These are phyloP conservation scores for Arthrocladium fulminans DNA, from an alignment of 2,329 filamentous ascomycete genomes.

Conservation along the genomic window DNA sequence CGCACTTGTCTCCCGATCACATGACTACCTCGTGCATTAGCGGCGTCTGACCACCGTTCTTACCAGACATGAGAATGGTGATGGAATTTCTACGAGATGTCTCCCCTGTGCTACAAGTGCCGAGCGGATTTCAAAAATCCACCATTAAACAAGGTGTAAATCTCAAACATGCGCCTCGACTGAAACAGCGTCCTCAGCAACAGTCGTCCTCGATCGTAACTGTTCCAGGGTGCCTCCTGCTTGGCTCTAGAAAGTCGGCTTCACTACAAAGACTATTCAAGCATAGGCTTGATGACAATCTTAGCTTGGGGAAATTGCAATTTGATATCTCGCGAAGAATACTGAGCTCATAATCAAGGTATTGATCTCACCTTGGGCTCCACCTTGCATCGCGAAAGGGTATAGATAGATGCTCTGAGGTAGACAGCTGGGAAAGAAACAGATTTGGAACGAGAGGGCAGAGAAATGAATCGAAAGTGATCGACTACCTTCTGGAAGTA, in stretches of 20 bases:
- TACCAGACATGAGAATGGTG: too few relatives aligned
- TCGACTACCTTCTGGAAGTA: too few relatives aligned
- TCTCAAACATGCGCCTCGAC: conserved; percentile 6
- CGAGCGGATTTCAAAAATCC: not conserved
- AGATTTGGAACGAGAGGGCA: too few relatives aligned
- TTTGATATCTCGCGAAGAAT: conserved; percentile 44
- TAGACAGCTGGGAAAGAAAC: not conserved
- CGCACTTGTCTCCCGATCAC: too few relatives aligned
- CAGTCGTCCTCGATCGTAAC: conserved; percentile 1
- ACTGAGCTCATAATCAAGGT: conserved; percentile 46
- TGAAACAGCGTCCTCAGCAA: conserved; percentile 5
- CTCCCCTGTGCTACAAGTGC: not conserved
- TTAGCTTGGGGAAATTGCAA: not conserved
- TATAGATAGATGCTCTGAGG: not conserved
- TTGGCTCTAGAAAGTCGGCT: not conserved
- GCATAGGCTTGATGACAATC: conserved; percentile 1
- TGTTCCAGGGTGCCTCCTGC: not conserved
- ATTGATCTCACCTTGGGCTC: conserved; percentile 45
- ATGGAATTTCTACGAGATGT: not conserved
- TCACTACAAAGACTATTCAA: not conserved
- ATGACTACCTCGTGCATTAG: too few relatives aligned
- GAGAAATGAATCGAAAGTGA: too few relatives aligned
- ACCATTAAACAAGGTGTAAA: not conserved
- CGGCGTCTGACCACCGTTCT: too few relatives aligned
- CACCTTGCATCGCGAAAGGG: conserved; percentile 42